A percentile compares a stretch with the other conserved stretches of the same genome.
phyloP scores from a whole-genome alignment of 208 protist species.

The Leishmania aethiopica region DNA sequence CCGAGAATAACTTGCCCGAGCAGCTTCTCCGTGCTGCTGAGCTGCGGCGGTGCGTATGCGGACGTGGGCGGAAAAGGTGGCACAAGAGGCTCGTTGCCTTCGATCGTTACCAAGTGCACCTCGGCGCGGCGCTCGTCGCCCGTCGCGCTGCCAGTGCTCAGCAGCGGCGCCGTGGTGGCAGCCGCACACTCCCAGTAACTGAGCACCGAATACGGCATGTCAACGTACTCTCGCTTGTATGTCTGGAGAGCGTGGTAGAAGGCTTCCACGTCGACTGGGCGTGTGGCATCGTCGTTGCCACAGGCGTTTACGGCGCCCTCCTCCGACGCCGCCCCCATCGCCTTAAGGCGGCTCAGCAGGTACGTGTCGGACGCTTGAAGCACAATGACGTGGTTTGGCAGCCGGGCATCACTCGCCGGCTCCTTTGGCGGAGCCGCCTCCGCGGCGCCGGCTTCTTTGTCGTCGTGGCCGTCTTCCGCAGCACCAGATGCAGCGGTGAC shows the following conservation, averaged over 20 bases:
- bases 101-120: constrained; percentile 52
- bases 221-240: constrained; percentile 62
- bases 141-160: constrained; percentile 36
- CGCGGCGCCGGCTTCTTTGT: constrained; percentile 14
- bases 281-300: constrained; percentile 14
- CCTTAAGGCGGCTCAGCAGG: constrained; percentile 72
- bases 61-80: constrained; percentile 69
- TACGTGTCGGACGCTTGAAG: constrained; percentile 78
- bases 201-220: constrained; percentile 68
- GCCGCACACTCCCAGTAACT: constrained; percentile 86
- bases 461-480: constrained; percentile 2
- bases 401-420: constrained; percentile 47
- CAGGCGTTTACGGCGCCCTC: constrained; percentile 7
- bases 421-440: constrained; percentile 36
- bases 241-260: constrained; percentile 65
- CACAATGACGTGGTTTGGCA: constrained; percentile 83
- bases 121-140: constrained; percentile 22
- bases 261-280: constrained; percentile 42
- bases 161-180: constrained; percentile 34
- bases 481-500: background rate
- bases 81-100: constrained; percentile 68
- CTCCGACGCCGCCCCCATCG: constrained; percentile 27
- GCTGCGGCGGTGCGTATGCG: constrained; percentile 40
- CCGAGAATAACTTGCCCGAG: constrained; percentile 76
- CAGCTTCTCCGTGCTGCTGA: constrained; percentile 42